Evolutionary conservation across 495 filamentous ascomycete genomes (phyloP).

Genomic region (Collariella sp.): DNA sequence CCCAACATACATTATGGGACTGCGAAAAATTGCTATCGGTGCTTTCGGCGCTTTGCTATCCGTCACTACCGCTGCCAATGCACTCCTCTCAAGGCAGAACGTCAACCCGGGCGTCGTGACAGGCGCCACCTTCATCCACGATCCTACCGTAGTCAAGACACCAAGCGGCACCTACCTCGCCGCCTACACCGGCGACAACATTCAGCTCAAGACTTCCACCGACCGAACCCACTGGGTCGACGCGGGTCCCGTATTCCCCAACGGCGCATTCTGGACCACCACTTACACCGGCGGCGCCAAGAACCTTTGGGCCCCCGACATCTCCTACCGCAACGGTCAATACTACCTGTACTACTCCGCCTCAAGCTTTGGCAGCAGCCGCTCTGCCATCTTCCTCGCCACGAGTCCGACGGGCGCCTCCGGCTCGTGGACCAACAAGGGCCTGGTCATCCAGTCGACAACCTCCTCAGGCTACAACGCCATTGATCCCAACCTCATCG

Average conservation of each 20-base stretch:
- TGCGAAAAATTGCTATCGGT: not conserved
- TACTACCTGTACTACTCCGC: constrained; percentile 7
- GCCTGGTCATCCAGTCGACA: constrained; percentile 3
- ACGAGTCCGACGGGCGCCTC: not conserved
- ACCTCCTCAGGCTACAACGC: not conserved
- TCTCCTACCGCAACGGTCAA: constrained; percentile 2
- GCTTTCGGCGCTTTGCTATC: not conserved
- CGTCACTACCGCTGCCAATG: not conserved
- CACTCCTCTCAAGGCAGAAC: not conserved
- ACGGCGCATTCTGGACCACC: constrained; percentile 1
- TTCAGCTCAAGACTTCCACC: constrained; percentile 1
- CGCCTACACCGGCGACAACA: constrained; percentile 3
- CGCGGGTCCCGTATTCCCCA: not conserved
- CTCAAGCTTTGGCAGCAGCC: not conserved
- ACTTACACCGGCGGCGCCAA: not conserved
- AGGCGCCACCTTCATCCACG: constrained; percentile 5
- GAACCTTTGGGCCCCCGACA: constrained; percentile 5
- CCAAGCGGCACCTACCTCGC: not conserved
- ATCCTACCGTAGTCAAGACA: constrained; percentile 1
- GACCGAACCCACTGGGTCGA: not conserved
- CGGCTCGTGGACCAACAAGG: constrained; percentile 3
- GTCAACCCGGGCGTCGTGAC: constrained; percentile 1
- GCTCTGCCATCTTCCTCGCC: constrained; percentile 7
- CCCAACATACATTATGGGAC: not conserved
- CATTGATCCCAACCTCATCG: constrained; percentile 4